These are phyloP conservation scores for Neodidymelliopsis sp. DNA, from an alignment of 2,329 filamentous ascomycete species.

Conservation along the genomic window DNA sequence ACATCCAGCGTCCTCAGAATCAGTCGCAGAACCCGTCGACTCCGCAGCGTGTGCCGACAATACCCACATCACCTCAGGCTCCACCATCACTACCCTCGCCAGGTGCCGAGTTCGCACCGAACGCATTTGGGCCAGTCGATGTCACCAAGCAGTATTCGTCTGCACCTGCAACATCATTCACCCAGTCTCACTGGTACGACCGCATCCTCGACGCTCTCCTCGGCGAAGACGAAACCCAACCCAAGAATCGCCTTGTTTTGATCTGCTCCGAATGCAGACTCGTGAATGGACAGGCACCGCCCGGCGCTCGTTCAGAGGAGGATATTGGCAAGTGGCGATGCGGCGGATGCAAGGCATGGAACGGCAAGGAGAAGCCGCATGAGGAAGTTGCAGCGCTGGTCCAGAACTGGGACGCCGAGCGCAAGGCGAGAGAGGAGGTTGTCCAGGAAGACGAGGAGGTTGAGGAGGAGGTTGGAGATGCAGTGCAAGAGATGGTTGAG, in stretches of 20 bases:
- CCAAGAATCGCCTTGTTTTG: conserved; percentile 88
- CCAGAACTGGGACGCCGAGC: conserved; percentile 58
- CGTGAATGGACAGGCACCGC: conserved; percentile 95
- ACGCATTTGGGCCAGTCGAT: conserved; percentile 62
- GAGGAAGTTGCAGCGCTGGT: conserved; percentile 61
- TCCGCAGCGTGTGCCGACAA: conserved; percentile 29
- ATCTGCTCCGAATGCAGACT: conserved; percentile 84
- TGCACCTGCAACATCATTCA: conserved; percentile 47
- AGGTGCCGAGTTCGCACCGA: conserved; percentile 75
- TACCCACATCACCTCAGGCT: conserved; percentile 28
- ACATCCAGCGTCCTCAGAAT: conserved; percentile 58
- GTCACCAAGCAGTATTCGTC: conserved; percentile 41
- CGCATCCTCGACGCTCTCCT: conserved; percentile 89
- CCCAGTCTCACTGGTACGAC: conserved; percentile 86
- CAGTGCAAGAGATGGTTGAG: conserved; percentile 5
- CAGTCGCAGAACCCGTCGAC: conserved; percentile 42
- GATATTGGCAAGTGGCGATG: conserved; percentile 91
- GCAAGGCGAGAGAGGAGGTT: conserved; percentile 49
- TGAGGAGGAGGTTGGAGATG: conserved; percentile 25
- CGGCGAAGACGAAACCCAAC: conserved; percentile 91
- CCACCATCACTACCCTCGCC: conserved; percentile 30
- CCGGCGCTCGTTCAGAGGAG: conserved; percentile 76
- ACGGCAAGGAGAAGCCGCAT: conserved; percentile 80
- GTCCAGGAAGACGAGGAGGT: conserved; percentile 29
- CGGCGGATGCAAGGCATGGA: conserved; percentile 80